Evolutionary conservation across 176 grass and related monocot species (phyloP), one percentile per base, ranked within the genome.

Genomic region (Leersia perrieri): DNA sequence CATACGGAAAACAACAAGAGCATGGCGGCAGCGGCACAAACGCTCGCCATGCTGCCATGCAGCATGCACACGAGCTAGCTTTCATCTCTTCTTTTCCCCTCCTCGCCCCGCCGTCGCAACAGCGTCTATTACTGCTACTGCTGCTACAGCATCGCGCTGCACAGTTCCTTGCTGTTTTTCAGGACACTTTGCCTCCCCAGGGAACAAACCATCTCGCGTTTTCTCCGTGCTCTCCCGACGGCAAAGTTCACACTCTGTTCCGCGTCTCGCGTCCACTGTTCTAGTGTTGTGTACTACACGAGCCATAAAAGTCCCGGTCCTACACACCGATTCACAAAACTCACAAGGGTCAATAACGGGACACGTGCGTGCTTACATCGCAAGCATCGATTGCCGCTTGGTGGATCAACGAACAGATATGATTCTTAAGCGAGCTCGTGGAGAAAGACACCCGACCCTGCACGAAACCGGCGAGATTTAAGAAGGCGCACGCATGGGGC

Each of bases 31-130:
- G 16, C 36, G 36, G 3, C 51, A 26, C 47, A 53, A 1, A 31
- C 61, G 38, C 10, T 42, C 76, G 68, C 38, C 76, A 72, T 63
- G 77, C n/a, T n/a, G n/a, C n/a, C n/a, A n/a, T n/a, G n/a, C n/a
- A n/a, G n/a, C n/a, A n/a, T n/a, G n/a, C n/a, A n/a, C 77, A 82
- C 38, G 80, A 70, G 28, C 31, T 49, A 18, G 28, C 0, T 25
- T 7, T 7, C 2, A 5, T n/a, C 16, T 53, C 47, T 49, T 7
- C 1, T 39, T 13, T 5, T 7, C 5, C 23, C 34, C 5, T 34
- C 29, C 39, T 14, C 3, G 25, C 27, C 26, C 25, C 68, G n/a
- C 29, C 60, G 35, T 25, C 74, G n/a, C 25, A 58, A 39, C 74
- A 31, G 62, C 13, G 3, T 31, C 61, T 32, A 69, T 4, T 3